Evolutionary conservation across 345 rosid genomes (phyloP).

Genomic region (Streptanthus diversifolius): DNA sequence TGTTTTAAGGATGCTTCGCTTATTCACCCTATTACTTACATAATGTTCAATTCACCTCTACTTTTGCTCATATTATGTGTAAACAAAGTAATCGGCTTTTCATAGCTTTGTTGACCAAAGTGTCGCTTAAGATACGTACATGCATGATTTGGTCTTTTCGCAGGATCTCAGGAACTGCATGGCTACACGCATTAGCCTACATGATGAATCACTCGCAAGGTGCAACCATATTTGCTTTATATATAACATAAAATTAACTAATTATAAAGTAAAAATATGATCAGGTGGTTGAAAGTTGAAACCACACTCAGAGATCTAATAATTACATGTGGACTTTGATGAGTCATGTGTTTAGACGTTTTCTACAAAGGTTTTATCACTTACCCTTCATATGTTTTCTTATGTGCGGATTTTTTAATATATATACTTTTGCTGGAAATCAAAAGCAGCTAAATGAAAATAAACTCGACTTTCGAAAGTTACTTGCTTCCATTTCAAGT

Average conservation of each 20-base stretch:
- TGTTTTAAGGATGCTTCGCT: conserved; percentile 37
- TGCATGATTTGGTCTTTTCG: conserved; percentile 34
- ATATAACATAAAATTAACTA: neutral
- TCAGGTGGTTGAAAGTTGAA: conserved; percentile 27
- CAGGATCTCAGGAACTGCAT: conserved; percentile 36
- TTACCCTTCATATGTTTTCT: neutral
- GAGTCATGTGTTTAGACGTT: neutral
- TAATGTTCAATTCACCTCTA: conserved; percentile 17
- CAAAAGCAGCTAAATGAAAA: neutral
- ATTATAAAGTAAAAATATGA: conserved; percentile 15
- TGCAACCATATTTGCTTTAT: conserved; percentile 20
- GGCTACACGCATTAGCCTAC: conserved; percentile 34
- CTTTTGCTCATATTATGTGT: conserved; percentile 30
- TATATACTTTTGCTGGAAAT: neutral
- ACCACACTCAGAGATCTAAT: conserved; percentile 15
- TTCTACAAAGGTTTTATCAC: neutral
- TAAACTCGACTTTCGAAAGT: neutral
- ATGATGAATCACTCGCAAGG: conserved; percentile 14
- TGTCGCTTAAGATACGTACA: conserved; percentile 33
- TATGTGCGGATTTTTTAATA: neutral
- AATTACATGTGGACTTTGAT: conserved; percentile 21
- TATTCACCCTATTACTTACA: conserved; percentile 5
- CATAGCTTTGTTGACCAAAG: conserved; percentile 30
- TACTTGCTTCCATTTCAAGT: neutral
- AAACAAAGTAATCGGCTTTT: conserved; percentile 28